phyloP scores from a whole-genome alignment of 257 asterid genomes.

The Solanum medicagineum region DNA sequence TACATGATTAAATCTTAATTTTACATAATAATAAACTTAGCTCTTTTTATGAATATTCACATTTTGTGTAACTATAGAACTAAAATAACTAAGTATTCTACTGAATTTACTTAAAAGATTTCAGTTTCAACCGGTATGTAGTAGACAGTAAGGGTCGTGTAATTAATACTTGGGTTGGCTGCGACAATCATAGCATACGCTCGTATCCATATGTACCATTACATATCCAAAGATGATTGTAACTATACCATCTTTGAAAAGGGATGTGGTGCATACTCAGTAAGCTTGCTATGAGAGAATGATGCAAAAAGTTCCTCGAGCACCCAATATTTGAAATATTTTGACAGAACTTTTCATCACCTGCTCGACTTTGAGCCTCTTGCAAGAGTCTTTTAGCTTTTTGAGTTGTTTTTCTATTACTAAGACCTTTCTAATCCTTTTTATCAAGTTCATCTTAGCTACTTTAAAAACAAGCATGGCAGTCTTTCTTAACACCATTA shows the following conservation, averaged over 20 bases:
- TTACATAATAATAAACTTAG: neutral
- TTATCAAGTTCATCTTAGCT: conserved; percentile 11
- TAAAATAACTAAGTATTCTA: neutral
- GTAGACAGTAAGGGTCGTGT: too few relatives aligned
- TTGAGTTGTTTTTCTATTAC: conserved; percentile 4
- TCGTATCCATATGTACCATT: too few relatives aligned
- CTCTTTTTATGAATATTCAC: neutral
- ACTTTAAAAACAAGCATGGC: neutral
- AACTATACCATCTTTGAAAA: too few relatives aligned
- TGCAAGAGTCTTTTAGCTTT: conserved; percentile 6
- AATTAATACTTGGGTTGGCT: too few relatives aligned
- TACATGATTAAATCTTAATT: neutral
- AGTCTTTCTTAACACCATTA: neutral
- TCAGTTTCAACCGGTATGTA: too few relatives aligned
- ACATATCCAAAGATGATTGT: too few relatives aligned
- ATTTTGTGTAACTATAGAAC: neutral
- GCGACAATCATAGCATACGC: too few relatives aligned
- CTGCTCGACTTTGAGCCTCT: too few relatives aligned
- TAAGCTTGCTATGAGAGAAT: too few relatives aligned
- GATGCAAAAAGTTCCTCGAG: too few relatives aligned
- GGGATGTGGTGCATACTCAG: too few relatives aligned
- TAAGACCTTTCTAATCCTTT: conserved; percentile 13
- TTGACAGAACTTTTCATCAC: neutral
- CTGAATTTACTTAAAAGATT: neutral
- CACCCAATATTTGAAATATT: conserved; percentile 2